Conservation (phyloP, 371 early-diverging fungal species). For the Mucor lusitanicus region DNA sequence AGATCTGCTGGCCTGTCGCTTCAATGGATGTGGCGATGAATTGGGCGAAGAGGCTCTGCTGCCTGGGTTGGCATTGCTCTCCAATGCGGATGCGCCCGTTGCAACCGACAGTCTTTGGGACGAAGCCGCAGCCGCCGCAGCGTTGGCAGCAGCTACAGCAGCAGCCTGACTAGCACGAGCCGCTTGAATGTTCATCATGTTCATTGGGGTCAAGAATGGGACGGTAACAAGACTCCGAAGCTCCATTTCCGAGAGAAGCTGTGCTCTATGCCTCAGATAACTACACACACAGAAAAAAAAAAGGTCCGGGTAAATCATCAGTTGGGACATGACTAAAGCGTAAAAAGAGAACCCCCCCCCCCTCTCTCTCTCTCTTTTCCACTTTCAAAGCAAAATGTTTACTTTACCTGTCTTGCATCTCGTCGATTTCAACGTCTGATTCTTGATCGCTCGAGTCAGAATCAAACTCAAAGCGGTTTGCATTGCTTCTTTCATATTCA, state of each 20-base stretch:
- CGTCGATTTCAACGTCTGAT: conserved; percentile 52
- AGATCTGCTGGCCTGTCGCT: conserved; percentile 41
- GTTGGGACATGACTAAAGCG: background rate
- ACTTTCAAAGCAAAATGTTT: conserved; percentile 4
- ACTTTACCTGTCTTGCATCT: conserved; percentile 30
- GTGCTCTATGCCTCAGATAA: conserved; percentile 49
- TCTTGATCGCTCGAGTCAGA: conserved; percentile 58
- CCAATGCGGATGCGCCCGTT: conserved; percentile 12
- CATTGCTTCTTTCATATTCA: conserved; percentile 1
- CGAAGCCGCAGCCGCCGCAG: conserved; percentile 8
- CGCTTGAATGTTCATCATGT: conserved; percentile 28
- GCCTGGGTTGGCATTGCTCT: conserved; percentile 13
- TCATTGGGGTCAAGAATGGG: conserved; percentile 41
- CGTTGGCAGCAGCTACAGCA: conserved; percentile 3
- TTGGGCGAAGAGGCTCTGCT: conserved; percentile 23
- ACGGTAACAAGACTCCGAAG: conserved; percentile 48
- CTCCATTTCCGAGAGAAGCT: conserved; percentile 50
- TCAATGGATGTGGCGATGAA: conserved; percentile 25
- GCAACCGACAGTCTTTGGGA: conserved; percentile 18
- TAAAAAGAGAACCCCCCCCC: conserved; percentile 7
- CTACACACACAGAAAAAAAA: conserved; percentile 17
- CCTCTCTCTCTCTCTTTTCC: conserved; percentile 7
- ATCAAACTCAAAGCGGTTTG: conserved; percentile 45
- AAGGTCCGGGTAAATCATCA: background rate
- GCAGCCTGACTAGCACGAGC: conserved; percentile 17